These are phyloP conservation scores for Nothophaeocryptopus gaeumannii DNA, from an alignment of 2,329 filamentous ascomycete species.

Conservation along the genomic window DNA sequence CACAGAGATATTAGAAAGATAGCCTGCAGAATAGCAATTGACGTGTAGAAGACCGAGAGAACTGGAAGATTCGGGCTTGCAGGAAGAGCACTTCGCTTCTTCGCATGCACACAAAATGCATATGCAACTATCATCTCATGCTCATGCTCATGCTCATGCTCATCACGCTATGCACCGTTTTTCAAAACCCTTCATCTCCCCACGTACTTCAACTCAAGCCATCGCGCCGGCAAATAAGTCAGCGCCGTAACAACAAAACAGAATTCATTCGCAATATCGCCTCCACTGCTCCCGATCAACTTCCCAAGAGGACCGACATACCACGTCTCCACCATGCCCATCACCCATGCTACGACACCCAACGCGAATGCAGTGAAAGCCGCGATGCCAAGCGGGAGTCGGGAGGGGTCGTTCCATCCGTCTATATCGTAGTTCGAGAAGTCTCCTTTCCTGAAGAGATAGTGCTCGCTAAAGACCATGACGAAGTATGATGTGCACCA, in stretches of 20 bases:
- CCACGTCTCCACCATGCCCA: constrained; percentile 51
- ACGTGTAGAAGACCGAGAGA: no score
- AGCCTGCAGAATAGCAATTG: no score
- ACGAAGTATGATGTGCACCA: constrained; percentile 48
- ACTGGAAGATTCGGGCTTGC: no score
- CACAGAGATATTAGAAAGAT: no score
- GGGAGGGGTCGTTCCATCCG: constrained; percentile 46
- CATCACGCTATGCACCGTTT: no score
- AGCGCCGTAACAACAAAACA: constrained; percentile 50
- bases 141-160: background rate
- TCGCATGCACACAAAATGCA: no score
- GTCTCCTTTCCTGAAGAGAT: constrained; percentile 42
- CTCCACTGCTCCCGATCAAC: constrained; percentile 55
- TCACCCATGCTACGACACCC: constrained; percentile 46
- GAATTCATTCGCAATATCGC: constrained; percentile 57
- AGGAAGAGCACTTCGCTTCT: no score
- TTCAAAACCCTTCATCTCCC: constrained; percentile 31
- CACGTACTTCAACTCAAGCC: constrained; percentile 48
- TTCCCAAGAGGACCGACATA: constrained; percentile 56
- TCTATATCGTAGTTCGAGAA: constrained; percentile 45
- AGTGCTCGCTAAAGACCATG: constrained; percentile 47
- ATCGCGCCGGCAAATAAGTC: constrained; percentile 49
- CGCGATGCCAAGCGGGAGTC: constrained; percentile 44
- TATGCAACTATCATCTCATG: background rate
- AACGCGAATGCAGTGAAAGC: constrained; percentile 40